Evolutionary conservation across 805 yeast species (phyloP).

Genomic region (Debaryomyces tyrocola): DNA sequence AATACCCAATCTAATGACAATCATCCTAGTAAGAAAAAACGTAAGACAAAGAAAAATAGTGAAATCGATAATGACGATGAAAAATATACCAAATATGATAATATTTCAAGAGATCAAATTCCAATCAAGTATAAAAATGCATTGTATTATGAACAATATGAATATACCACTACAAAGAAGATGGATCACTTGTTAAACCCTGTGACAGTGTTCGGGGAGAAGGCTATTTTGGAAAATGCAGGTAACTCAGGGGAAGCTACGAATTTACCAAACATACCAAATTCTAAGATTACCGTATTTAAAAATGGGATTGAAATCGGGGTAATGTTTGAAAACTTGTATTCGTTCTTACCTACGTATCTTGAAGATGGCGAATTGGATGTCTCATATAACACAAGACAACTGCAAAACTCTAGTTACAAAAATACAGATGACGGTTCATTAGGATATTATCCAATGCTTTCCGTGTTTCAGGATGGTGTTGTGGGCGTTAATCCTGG

Average conservation of each 20-base stretch:
- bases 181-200: constrained; percentile 78
- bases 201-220: constrained; percentile 68
- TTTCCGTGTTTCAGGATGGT: constrained; percentile 81
- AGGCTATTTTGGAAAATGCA: constrained; percentile 54
- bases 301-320: constrained; percentile 76
- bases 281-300: constrained; percentile 66
- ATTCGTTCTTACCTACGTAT: constrained; percentile 78
- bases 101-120: constrained; percentile 75
- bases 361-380: constrained; percentile 47
- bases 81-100: constrained; percentile 26
- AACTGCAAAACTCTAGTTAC: constrained; percentile 38
- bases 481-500: constrained; percentile 69
- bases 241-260: constrained; percentile 16
- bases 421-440: constrained; percentile 71
- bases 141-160: constrained; percentile 81
- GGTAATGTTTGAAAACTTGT: constrained; percentile 62
- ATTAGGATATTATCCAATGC: constrained; percentile 88
- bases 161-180: constrained; percentile 65
- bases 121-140: constrained; percentile 81
- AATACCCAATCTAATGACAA: constrained; percentile 4
- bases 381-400: constrained; percentile 25
- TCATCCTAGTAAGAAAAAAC: constrained; percentile 11
- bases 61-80: constrained; percentile 15
- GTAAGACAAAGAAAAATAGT: constrained; percentile 13
- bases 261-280: constrained; percentile 48